phyloP scores from a whole-genome alignment of 2,329 filamentous ascomycete species.

The Neofusicoccum sp. region DNA sequence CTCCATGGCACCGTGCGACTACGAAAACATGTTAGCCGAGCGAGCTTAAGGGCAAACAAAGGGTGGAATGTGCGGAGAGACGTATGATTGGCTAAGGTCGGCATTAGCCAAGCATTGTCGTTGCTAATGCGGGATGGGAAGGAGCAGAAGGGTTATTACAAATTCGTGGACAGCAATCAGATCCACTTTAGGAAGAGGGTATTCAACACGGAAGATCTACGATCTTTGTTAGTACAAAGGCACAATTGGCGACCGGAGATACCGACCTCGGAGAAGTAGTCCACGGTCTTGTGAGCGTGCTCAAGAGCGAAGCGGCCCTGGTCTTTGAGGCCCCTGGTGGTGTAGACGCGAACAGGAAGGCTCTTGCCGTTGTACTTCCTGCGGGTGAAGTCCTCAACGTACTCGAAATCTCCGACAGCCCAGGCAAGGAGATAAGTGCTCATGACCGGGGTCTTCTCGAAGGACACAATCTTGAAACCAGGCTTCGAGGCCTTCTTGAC shows the following conservation, averaged over 20 bases:
- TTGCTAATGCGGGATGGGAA: slow-evolving; percentile 27
- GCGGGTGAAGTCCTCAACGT: slow-evolving; percentile 86
- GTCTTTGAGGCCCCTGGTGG: slow-evolving; percentile 87
- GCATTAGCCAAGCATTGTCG: slow-evolving; percentile 14
- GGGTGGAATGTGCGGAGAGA: slow-evolving; percentile 25
- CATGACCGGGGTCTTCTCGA: slow-evolving; percentile 85
- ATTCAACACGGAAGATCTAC: slow-evolving; percentile 81
- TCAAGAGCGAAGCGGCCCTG: slow-evolving; percentile 87
- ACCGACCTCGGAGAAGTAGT: slow-evolving; percentile 81
- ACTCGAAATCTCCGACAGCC: slow-evolving; percentile 96
- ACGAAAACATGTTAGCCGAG: slow-evolving; percentile 41
- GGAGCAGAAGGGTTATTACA: slow-evolving; percentile 46
- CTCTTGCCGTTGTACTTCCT: slow-evolving; percentile 88
- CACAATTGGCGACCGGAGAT: background rate
- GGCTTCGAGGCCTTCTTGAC: slow-evolving; percentile 61
- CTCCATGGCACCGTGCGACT: slow-evolving; percentile 80
- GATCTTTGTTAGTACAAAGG: slow-evolving; percentile 2
- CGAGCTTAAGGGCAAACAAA: background rate
- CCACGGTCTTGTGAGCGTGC: slow-evolving; percentile 88
- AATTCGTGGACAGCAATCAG: slow-evolving; percentile 92
- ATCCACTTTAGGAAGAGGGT: slow-evolving; percentile 89
- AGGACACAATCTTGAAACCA: slow-evolving; percentile 65
- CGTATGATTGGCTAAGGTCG: slow-evolving; percentile 41
- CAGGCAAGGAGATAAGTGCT: slow-evolving; percentile 86
- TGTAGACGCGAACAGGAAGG: slow-evolving; percentile 93